phyloP scores from a whole-genome alignment of 1,139 yeast species.

The Diutina ranongensis region DNA sequence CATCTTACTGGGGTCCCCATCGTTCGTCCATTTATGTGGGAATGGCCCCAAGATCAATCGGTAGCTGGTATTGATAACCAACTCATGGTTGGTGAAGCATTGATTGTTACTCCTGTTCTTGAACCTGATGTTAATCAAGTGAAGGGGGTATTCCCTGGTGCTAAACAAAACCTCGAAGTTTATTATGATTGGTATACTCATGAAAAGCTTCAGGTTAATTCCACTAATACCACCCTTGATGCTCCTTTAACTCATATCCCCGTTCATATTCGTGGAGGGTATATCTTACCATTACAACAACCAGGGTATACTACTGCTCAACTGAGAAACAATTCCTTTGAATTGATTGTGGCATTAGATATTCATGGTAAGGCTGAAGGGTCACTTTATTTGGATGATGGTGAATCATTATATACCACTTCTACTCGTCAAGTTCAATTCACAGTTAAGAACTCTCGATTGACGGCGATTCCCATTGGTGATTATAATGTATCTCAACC shows the following conservation, averaged over 20 bases:
- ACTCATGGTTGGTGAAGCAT: slow-evolving; percentile 17
- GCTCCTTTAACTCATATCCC: slow-evolving; percentile 18
- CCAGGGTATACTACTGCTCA: slow-evolving; percentile 21
- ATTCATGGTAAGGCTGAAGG: slow-evolving; percentile 13
- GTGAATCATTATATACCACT: slow-evolving; percentile 12
- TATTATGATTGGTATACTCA: slow-evolving; percentile 26
- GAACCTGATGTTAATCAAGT: slow-evolving; percentile 15
- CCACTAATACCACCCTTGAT: slow-evolving; percentile 14
- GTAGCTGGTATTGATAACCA: slow-evolving; percentile 14
- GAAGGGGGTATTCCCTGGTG: slow-evolving; percentile 17
- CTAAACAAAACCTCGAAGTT: slow-evolving; percentile 10
- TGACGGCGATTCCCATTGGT: slow-evolving; percentile 14
- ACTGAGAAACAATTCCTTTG: slow-evolving; percentile 19
- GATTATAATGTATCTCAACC: slow-evolving; percentile 14
- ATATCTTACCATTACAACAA: slow-evolving; percentile 16
- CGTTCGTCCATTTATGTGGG: slow-evolving; percentile 15
- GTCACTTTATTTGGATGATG: slow-evolving; percentile 17
- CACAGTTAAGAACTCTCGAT: slow-evolving; percentile 10
- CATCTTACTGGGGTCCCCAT: slow-evolving; percentile 15
- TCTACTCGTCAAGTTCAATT: slow-evolving; percentile 12
- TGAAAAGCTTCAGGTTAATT: slow-evolving; percentile 11
- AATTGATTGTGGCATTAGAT: slow-evolving; percentile 19
- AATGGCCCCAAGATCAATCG: slow-evolving; percentile 13
- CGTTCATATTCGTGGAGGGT: slow-evolving; percentile 15
- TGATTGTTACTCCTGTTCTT: slow-evolving; percentile 16